phyloP scores from a whole-genome alignment of 805 yeast species.

The Kurtzmaniella cleridarum region DNA sequence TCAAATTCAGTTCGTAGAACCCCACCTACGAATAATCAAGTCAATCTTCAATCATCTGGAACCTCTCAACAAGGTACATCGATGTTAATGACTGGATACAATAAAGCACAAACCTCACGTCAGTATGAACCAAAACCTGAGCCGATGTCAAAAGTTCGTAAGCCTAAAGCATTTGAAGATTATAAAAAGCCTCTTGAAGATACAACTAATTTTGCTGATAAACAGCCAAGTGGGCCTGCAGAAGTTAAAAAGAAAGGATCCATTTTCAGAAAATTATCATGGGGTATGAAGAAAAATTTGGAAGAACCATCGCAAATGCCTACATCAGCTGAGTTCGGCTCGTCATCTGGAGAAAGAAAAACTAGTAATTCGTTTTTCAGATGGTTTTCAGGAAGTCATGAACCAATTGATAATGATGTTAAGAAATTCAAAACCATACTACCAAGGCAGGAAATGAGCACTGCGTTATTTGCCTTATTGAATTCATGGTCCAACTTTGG shows the following conservation, averaged over 20 bases:
- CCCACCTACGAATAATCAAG: background rate
- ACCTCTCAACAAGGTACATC: conserved; percentile 28
- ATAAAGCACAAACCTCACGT: conserved; percentile 3
- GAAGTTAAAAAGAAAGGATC: conserved; percentile 2
- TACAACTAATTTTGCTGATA: conserved; percentile 16
- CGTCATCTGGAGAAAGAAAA: conserved; percentile 21
- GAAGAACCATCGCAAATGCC: conserved; percentile 27
- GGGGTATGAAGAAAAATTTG: conserved; percentile 40
- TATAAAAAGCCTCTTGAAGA: conserved; percentile 30
- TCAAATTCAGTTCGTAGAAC: conserved; percentile 5
- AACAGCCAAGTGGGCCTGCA: conserved; percentile 7
- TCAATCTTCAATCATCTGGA: conserved; percentile 2
- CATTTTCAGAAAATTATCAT: conserved; percentile 46
- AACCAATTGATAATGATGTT: conserved; percentile 22
- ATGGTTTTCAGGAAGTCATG: conserved; percentile 35
- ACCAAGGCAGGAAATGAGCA: conserved; percentile 52
- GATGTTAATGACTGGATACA: conserved; percentile 28
- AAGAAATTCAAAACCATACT: conserved; percentile 34
- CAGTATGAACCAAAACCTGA: conserved; percentile 5
- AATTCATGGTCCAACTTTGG: conserved; percentile 71
- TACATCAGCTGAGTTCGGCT: conserved; percentile 29
- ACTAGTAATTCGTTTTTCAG: conserved; percentile 29
- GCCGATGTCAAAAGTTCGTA: conserved; percentile 19
- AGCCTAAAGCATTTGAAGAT: conserved; percentile 6
- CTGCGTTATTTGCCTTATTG: conserved; percentile 58